These are phyloP conservation scores for Fraxinus anomala DNA, from an alignment of 257 asterid genomes.

Conservation along the genomic window DNA sequence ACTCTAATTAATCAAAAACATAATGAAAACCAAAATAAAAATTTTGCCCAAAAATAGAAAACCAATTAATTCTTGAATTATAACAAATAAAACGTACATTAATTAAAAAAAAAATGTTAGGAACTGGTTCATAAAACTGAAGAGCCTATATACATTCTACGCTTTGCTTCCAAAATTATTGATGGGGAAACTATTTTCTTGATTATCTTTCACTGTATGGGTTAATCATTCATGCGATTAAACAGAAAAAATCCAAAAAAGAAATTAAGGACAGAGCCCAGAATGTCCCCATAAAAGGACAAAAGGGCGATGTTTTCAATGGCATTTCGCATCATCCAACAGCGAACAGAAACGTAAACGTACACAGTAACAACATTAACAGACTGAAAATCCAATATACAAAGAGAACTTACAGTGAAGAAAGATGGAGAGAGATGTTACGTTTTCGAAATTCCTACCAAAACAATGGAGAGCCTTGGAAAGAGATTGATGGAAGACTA, in stretches of 20 bases:
- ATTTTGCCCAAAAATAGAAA: slow-evolving; percentile 2
- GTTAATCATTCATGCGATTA: slow-evolving; percentile 4
- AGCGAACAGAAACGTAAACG: slow-evolving; percentile 14
- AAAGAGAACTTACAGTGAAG: slow-evolving; percentile 18
- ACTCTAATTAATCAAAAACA: slow-evolving; percentile 10
- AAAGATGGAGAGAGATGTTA: slow-evolving; percentile 11
- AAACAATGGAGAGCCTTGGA: too few species aligned
- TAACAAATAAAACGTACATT: background rate
- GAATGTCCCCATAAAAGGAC: slow-evolving; percentile 5
- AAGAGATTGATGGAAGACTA: too few species aligned
- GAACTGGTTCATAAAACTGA: background rate
- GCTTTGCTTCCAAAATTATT: slow-evolving; percentile 17
- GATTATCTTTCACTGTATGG: background rate
- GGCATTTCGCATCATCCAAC: slow-evolving; percentile 31
- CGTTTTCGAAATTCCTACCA: too few species aligned
- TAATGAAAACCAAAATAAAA: background rate
- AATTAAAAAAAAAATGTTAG: background rate
- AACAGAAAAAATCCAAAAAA: slow-evolving; percentile 33
- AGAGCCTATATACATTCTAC: slow-evolving; percentile 24
- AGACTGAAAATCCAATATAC: background rate
- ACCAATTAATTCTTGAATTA: background rate
- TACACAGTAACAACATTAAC: slow-evolving; percentile 12
- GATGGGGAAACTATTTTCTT: slow-evolving; percentile 17
- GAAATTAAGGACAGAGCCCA: slow-evolving; percentile 11
- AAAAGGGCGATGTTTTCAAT: slow-evolving; percentile 30